Percentiles rank a stretch among this genome's conserved stretches.
These are phyloP conservation scores for Cordyceps farinosa DNA, from an alignment of 2,329 filamentous ascomycete genomes.

Conservation along the genomic window DNA sequence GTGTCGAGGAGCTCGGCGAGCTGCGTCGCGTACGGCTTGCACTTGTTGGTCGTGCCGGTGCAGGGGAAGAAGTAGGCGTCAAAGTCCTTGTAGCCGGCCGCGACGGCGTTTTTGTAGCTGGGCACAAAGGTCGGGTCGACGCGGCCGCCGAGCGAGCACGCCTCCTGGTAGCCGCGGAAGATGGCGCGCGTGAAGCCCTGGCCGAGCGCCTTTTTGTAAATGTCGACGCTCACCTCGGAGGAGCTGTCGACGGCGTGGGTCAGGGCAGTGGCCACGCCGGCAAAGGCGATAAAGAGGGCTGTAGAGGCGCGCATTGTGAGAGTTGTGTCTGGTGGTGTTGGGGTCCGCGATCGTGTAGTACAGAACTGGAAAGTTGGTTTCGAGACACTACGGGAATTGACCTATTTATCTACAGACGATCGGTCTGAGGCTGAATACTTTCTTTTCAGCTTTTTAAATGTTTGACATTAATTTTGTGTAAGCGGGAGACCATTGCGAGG, in stretches of 20 bases:
- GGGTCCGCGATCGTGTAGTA: background rate
- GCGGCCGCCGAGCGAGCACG: constrained; percentile 15
- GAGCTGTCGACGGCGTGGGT: constrained; percentile 17
- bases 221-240: background rate
- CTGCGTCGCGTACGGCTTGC: constrained; percentile 17
- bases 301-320: constrained; percentile 3
- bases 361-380: background rate
- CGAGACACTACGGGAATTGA: no score
- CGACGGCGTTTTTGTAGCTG: constrained; percentile 15
- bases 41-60: constrained; percentile 16
- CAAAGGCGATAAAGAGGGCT: background rate
- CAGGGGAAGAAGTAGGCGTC: constrained; percentile 18
- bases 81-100: constrained; percentile 18
- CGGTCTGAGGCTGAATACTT: background rate
- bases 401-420: background rate
- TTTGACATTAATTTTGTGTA: background rate
- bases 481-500: background rate
- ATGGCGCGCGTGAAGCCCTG: constrained; percentile 18
- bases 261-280: constrained; percentile 2
- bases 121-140: constrained; percentile 18
- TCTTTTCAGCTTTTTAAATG: background rate
- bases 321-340: background rate
- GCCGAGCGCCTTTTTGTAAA: constrained; percentile 15
- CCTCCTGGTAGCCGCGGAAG: constrained; percentile 18
- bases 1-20: constrained; percentile 10